Base-by-base conservation (phyloP, 2,329 filamentous ascomycete genomes). In the Hirsutella rhossiliensis region DNA sequence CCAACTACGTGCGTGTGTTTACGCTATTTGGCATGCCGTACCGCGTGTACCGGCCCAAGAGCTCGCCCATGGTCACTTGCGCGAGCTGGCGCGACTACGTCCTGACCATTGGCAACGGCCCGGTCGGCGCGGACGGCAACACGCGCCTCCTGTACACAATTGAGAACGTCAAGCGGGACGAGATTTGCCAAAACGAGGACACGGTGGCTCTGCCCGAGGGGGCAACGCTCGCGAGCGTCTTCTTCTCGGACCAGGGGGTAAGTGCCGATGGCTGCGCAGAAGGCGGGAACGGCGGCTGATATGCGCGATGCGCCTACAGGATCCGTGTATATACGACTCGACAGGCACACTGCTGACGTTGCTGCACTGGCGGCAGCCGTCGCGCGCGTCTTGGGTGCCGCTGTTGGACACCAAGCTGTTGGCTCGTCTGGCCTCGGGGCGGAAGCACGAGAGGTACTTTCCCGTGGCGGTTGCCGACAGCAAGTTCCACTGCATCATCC, bases 401-500 rank as follows among this genome's bases (percentile, higher is more conserved):
- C 73, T 98, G 3, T 76, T 98, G 3, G 90, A 98, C 63, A 98
- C 94, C 1, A 87, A 76, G 46, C 78, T 84, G 32, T 72, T 98
- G 11, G 75, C 86, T 1, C 87, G 92, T 48, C 75, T 96, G 4
- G 84, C 86, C 0, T 81, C 79, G 3, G 92, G 92, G 23, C 81
- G 82, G 46, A 96, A 95, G 62, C 76, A 84, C 50, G 92, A 98
- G 64, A 78, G 73, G 0, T 98, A 98, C 68, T 98, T 89, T 76
- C 92, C 92, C 1, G 87, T 98, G 29, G 92, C 92, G 1, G 89
- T 97, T 1, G 87, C 90, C 3, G 80, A 89, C 54, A 76, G 84
- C 56, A 90, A 84, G 57, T 98, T 98, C 64, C 90, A 97, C 71
- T 98, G 94, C 67, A 96, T 98, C 65, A 97, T 98, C 55, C 80